Evolutionary conservation across 225 moss, liverwort and hornwort species (phyloP), one percentile per base, ranked within the genome.

Genomic region (Thuidium tamariscinum): DNA sequence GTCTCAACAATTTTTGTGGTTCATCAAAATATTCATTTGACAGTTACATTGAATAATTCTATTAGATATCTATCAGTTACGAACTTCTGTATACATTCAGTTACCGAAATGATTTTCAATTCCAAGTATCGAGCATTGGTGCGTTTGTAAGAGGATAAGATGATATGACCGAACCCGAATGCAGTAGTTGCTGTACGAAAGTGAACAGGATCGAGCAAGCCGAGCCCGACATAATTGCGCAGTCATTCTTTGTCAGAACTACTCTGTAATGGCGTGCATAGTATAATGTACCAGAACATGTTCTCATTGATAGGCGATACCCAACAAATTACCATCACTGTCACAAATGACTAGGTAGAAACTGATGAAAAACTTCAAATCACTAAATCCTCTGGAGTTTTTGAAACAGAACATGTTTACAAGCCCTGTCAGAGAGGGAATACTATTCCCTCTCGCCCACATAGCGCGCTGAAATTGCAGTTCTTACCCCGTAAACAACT

Each of bases 151-250:
- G 29, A 27, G 9, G 3, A 25, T 7, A 7, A 1, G 4, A 14
- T 4, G 2, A 8, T 13, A 8, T 39, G 25, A 2, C 4, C 68
- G 2, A 1, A 39, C 17, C 0, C 3, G 3, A 10, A 30, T 2
- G 2, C 9, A 41, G 8, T 4, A 25, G 1, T 13, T 1, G 25
- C 23, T 39, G 14, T 8, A 27, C 5, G 2, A 3, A 26, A 26
- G 26, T 16, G 2, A 2, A 42, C 5, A 16, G 16, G 0, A 2
- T 5, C 4, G 7, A 16, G 16, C 15, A 1, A 0, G 1, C 15
- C 2, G 5, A 26, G 2, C 44, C 9, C 70, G 6, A 44, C 44
- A 44, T 2, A 18, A 72, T 6, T 6, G 46, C 11, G 30, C 11
- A 0, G 6, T 2, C 3, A 30, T 0, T 25, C 2, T 5, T 23